A percentile compares a stretch with the other conserved stretches of the same genome.
These are phyloP conservation scores for Rhizopus delemar DNA, from an alignment of 371 early-diverging fungal species.

Conservation along the genomic window DNA sequence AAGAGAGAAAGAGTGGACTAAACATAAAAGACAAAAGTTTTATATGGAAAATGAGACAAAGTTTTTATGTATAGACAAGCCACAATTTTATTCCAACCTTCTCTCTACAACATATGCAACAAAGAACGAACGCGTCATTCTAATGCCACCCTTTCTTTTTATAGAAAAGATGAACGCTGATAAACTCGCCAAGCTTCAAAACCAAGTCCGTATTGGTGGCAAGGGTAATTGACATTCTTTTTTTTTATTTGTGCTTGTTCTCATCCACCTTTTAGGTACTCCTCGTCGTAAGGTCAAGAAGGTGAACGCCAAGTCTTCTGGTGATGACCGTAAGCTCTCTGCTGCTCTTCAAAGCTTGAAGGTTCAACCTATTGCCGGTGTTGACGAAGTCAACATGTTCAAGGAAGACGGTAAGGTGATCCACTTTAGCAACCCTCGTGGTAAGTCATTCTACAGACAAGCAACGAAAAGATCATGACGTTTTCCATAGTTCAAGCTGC, in stretches of 20 bases:
- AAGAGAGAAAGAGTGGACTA: background rate
- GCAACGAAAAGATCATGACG: background rate
- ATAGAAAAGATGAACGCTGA: conserved; percentile 84
- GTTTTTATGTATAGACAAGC: background rate
- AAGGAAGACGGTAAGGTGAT: conserved; percentile 91
- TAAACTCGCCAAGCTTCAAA: conserved; percentile 93
- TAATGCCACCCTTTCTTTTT: background rate
- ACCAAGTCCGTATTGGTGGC: conserved; percentile 92
- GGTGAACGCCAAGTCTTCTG: conserved; percentile 71
- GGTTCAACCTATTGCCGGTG: conserved; percentile 79
- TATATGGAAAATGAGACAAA: too few relatives aligned
- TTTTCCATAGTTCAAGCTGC: conserved; percentile 75
- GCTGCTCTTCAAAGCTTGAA: conserved; percentile 87
- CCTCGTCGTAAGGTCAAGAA: conserved; percentile 80
- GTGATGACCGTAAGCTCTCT: conserved; percentile 90
- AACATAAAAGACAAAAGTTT: too few relatives aligned
- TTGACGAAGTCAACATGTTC: conserved; percentile 99
- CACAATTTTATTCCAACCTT: background rate
- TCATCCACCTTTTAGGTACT: conserved; percentile 64
- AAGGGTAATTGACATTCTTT: conserved; percentile 54
- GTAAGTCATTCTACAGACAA: conserved; percentile 43
- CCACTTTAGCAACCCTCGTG: conserved; percentile 90
- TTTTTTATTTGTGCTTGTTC: background rate
- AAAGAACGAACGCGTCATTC: background rate
- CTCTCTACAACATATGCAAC: background rate